phyloP scores from a whole-genome alignment of 1,284 basidiomycete species.

The Ganoderma resinaceum region DNA sequence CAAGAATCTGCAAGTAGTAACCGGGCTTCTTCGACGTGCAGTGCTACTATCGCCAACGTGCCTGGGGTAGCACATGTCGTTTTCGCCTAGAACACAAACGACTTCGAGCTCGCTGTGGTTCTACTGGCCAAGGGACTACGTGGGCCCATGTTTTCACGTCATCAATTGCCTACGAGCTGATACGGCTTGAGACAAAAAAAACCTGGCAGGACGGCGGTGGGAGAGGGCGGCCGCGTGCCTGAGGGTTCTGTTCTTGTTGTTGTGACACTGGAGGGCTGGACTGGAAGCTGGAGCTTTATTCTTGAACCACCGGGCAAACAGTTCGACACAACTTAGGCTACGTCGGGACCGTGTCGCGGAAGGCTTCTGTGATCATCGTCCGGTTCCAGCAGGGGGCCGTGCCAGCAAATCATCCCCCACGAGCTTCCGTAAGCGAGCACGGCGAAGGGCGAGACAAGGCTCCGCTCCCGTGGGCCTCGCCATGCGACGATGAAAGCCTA shows the following conservation, averaged over 20 bases:
- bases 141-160: conserved; percentile 6
- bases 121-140: conserved; percentile 2
- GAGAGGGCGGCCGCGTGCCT: background rate
- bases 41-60: conserved; percentile 15
- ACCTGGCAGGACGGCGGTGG: background rate
- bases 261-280: background rate
- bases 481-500: background rate
- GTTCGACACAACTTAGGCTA: conserved; percentile 23
- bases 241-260: background rate
- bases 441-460: conserved; percentile 10
- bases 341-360: conserved; percentile 9
- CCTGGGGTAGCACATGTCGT: conserved; percentile 26
- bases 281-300: background rate
- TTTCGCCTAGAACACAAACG: conserved; percentile 17
- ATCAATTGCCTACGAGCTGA: conserved; percentile 1
- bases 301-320: conserved; percentile 4
- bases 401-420: conserved; percentile 9
- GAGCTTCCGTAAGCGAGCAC: background rate
- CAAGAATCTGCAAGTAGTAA: background rate
- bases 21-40: background rate
- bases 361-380: conserved; percentile 24
- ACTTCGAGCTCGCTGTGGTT: background rate
- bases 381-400: conserved; percentile 1
- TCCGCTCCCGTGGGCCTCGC: conserved; percentile 14
- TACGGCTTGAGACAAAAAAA: background rate